phyloP scores from a whole-genome alignment of 768 basidiomycete genomes.

The Cyathus striatus region DNA sequence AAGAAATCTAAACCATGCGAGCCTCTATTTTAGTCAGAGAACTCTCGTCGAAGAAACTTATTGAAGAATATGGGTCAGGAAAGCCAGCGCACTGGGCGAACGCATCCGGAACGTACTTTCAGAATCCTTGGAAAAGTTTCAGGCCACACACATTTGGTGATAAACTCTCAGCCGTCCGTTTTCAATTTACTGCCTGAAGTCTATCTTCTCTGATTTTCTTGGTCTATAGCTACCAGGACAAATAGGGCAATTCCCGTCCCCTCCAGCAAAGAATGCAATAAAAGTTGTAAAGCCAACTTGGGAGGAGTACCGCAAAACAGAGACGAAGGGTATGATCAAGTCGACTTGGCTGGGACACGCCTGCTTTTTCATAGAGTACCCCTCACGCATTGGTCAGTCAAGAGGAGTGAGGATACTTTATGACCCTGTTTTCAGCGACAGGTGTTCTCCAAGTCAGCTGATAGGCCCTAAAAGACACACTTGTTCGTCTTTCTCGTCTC shows the following conservation, averaged over 20 bases:
- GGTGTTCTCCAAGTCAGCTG: constrained; percentile 1
- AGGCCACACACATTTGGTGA: background rate
- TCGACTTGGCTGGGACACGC: constrained; percentile 3
- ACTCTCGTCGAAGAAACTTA: too few species aligned
- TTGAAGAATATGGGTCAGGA: too few species aligned
- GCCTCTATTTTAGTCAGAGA: too few species aligned
- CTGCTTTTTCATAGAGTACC: constrained; percentile 2
- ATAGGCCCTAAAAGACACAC: background rate
- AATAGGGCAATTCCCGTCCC: background rate
- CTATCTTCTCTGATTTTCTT: background rate
- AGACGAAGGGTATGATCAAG: background rate
- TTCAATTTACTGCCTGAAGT: background rate
- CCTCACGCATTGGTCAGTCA: background rate
- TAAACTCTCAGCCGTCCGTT: background rate
- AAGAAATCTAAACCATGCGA: too few species aligned
- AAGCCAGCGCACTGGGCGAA: background rate
- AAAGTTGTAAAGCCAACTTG: background rate
- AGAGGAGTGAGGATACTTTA: background rate
- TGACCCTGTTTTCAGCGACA: background rate
- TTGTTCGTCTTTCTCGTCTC: background rate
- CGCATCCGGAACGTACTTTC: background rate
- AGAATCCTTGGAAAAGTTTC: background rate
- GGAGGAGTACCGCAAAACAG: background rate
- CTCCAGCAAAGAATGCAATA: background rate
- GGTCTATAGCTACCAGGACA: background rate